Evolutionary conservation across 208 protist species (phyloP), one percentile per base, ranked within the genome.

Genomic region (Jaenimonas drosophilae): DNA sequence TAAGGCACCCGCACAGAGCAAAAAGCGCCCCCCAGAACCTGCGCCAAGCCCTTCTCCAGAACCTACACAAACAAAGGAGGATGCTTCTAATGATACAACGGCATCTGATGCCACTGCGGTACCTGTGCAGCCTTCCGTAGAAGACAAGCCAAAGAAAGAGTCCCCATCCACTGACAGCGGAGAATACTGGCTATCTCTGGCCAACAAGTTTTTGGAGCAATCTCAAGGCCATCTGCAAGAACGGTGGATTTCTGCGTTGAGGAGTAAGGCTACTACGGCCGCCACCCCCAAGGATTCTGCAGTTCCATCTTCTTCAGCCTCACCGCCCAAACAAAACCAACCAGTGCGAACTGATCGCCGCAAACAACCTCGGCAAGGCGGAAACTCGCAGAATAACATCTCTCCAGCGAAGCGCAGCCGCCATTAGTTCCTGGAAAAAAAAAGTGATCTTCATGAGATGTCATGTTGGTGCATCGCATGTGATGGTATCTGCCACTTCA

Each of bases 161-260:
- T n/a, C n/a, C n/a, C 1, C 38, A 9, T 11, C 31, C 3, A 17
- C 19, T 0, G 54, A 46, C 4, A 65, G 44, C 1, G 76, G 59
- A 9, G 66, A 85, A 57, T 80, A 70, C 70, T 80, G 76, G 71
- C 50, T 76, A 19, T 23, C 26, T 26, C 55, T 73, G 59, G 65
- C 75, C 2, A 41, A 59, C 31, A 30, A 52, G 40, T 78, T 56
- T 32, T 52, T 84, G 3, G 28, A 46, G 25, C 46, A 67, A 25
- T 74, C 66, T 4, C 61, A 77, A 59, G 58, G 65, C 16, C 63
- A 77, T 30, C 52, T 80, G 25, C 63, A 73, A 42, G 46, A 49
- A 26, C 59, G 47, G 38, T 85, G 76, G 71, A 51, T 66, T n/a
- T 76, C 76, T 9, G 76, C 64, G 49, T 36, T 79, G 53, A 48